phyloP scores from a whole-genome alignment of 2,329 filamentous ascomycete genomes.

The Sporothrix brunneoviolacea region DNA sequence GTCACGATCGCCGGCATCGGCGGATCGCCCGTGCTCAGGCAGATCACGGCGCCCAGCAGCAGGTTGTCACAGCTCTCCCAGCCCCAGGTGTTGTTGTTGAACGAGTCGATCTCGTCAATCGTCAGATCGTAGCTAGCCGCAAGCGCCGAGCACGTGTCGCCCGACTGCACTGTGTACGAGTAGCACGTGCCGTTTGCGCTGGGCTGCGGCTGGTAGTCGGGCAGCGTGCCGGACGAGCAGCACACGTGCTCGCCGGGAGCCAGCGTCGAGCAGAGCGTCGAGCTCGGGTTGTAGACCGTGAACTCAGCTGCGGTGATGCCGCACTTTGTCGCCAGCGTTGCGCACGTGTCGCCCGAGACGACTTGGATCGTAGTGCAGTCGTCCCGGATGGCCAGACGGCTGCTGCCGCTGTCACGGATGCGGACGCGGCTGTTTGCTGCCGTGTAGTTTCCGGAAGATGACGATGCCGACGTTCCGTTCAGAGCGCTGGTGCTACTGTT shows the following conservation, averaged over 20 bases:
- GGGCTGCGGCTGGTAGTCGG: conserved; percentile 28
- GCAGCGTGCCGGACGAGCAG: conserved; percentile 30
- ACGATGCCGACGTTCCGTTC: neutral
- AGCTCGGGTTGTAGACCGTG: conserved; percentile 22
- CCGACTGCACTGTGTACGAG: conserved; percentile 25
- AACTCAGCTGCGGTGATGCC: conserved; percentile 17
- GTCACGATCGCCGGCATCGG: conserved; percentile 28
- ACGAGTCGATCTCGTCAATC: conserved; percentile 11
- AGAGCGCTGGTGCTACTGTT: neutral
- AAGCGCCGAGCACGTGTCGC: conserved; percentile 29
- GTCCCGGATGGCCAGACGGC: neutral
- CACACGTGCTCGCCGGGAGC: conserved; percentile 29
- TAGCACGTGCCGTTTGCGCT: conserved; percentile 30
- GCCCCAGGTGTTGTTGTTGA: conserved; percentile 34
- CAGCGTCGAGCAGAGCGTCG: conserved; percentile 28
- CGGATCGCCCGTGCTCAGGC: conserved; percentile 28
- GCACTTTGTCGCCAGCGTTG: conserved; percentile 13
- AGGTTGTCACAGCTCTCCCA: conserved; percentile 29
- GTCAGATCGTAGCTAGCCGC: conserved; percentile 17
- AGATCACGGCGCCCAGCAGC: conserved; percentile 24
- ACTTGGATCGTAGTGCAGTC: conserved; percentile 14
- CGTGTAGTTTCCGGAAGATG: too few species aligned
- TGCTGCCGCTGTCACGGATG: too few species aligned
- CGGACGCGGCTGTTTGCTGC: neutral
- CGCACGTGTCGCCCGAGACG: conserved; percentile 9